phyloP scores from a whole-genome alignment of 768 basidiomycete species.

The Crepidotus variabilis region DNA sequence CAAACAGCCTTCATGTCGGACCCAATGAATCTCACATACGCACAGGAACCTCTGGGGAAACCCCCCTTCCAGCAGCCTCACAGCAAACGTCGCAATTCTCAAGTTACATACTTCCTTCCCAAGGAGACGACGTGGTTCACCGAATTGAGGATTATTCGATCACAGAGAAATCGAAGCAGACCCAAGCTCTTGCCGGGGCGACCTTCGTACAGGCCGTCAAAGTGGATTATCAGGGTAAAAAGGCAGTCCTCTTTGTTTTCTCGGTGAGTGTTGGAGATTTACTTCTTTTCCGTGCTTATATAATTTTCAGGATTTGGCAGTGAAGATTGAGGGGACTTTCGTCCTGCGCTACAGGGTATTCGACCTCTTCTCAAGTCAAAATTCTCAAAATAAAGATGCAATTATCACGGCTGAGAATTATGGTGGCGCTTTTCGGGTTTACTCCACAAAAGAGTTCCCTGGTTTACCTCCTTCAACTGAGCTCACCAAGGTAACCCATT shows the following conservation, averaged over 20 bases:
- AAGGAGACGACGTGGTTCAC: conserved; percentile 35
- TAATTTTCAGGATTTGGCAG: conserved; percentile 57
- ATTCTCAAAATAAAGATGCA: conserved; percentile 22
- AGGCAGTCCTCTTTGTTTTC: conserved; percentile 60
- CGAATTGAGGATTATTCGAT: conserved; percentile 37
- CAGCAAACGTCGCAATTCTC: conserved; percentile 5
- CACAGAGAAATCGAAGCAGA: conserved; percentile 48
- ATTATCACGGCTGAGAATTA: conserved; percentile 62
- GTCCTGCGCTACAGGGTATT: conserved; percentile 64
- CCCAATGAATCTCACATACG: background rate
- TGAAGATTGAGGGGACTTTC: conserved; percentile 64
- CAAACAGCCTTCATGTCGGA: background rate
- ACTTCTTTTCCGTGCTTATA: background rate
- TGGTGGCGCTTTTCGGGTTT: conserved; percentile 60
- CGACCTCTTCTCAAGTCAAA: conserved; percentile 47
- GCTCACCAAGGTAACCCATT: background rate
- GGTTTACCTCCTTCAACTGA: conserved; percentile 58
- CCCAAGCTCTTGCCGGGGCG: conserved; percentile 51
- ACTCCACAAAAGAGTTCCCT: conserved; percentile 71
- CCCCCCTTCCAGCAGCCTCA: background rate
- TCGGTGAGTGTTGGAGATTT: conserved; percentile 36
- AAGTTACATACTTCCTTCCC: conserved; percentile 14
- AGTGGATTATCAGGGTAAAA: conserved; percentile 55
- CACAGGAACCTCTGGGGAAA: background rate
- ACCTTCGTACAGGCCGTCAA: conserved; percentile 56